These are phyloP conservation scores for Trichophyton simii DNA, from an alignment of 2,329 filamentous ascomycete genomes.

Conservation along the genomic window DNA sequence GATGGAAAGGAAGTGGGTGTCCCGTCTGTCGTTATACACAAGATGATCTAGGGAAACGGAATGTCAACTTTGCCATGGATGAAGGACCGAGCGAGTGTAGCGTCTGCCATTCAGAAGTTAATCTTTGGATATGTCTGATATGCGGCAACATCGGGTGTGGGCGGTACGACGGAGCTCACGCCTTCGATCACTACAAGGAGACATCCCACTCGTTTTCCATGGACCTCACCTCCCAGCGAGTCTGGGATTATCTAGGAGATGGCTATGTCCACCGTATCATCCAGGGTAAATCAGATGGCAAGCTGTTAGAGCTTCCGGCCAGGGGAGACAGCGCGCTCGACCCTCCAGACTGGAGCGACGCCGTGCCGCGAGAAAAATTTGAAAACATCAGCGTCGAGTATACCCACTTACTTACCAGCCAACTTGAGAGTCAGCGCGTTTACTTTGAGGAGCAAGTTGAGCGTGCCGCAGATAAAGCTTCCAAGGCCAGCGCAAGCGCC, in stretches of 20 bases:
- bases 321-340: slow-evolving; percentile 35
- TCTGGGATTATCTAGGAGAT: slow-evolving; percentile 96
- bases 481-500: slow-evolving; percentile 51
- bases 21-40: slow-evolving; percentile 88
- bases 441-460: slow-evolving; percentile 92
- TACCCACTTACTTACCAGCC: slow-evolving; percentile 80
- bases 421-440: slow-evolving; percentile 79
- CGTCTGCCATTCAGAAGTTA: slow-evolving; percentile 65
- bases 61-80: slow-evolving; percentile 46
- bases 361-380: slow-evolving; percentile 46
- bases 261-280: slow-evolving; percentile 94
- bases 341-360: slow-evolving; percentile 33
- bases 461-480: slow-evolving; percentile 80
- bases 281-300: slow-evolving; percentile 82
- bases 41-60: slow-evolving; percentile 37
- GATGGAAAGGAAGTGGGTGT: slow-evolving; percentile 88
- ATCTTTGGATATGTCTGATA: slow-evolving; percentile 91
- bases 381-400: slow-evolving; percentile 85
- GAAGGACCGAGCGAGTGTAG: slow-evolving; percentile 49
- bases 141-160: slow-evolving; percentile 90
- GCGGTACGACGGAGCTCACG: slow-evolving; percentile 84
- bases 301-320: slow-evolving; percentile 76
- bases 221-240: slow-evolving; percentile 83
- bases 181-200: slow-evolving; percentile 84
- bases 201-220: slow-evolving; percentile 85